A percentile compares a stretch with the other conserved stretches of the same genome.
Conservation (phyloP, 805 yeast species). For the Metschnikowia noctiluminum region DNA sequence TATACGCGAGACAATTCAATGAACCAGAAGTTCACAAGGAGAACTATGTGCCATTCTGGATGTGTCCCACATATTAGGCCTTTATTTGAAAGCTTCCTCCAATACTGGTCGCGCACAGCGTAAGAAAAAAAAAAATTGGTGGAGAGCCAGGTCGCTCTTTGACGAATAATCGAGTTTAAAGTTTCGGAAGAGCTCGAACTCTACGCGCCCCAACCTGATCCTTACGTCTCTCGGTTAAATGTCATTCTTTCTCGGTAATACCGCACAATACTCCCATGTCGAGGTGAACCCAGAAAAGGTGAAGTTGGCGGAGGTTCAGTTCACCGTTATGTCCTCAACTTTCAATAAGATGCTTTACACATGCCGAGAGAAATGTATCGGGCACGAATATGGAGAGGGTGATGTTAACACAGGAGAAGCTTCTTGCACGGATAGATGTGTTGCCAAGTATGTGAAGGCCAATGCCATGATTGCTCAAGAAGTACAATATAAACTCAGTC, state of each 20-base stretch:
- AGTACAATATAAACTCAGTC: conserved; percentile 28
- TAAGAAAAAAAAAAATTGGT: no score
- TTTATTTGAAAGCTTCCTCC: no score
- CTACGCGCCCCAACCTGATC: background rate
- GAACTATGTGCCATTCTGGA: no score
- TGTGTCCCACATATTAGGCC: no score
- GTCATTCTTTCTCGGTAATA: conserved; percentile 60
- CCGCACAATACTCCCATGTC: conserved; percentile 40
- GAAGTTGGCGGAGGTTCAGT: conserved; percentile 64
- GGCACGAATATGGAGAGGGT: conserved; percentile 79
- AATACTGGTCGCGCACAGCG: no score
- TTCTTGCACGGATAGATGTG: conserved; percentile 83
- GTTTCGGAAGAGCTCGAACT: no score
- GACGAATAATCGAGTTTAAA: no score
- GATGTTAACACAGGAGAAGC: conserved; percentile 84
- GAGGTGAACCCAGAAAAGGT: conserved; percentile 59
- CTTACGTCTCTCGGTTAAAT: conserved; percentile 26
- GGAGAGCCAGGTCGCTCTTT: no score
- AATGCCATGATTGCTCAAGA: conserved; percentile 59
- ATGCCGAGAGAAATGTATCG: conserved; percentile 77
- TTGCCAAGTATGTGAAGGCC: conserved; percentile 73
- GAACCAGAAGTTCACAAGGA: no score
- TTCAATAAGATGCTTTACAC: conserved; percentile 48
- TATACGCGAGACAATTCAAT: no score
- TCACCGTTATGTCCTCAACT: conserved; percentile 50